A percentile compares a stretch with the other conserved stretches of the same genome.
phyloP scores from a whole-genome alignment of 148 eudicot genomes.

The Salicornia ramosissima region DNA sequence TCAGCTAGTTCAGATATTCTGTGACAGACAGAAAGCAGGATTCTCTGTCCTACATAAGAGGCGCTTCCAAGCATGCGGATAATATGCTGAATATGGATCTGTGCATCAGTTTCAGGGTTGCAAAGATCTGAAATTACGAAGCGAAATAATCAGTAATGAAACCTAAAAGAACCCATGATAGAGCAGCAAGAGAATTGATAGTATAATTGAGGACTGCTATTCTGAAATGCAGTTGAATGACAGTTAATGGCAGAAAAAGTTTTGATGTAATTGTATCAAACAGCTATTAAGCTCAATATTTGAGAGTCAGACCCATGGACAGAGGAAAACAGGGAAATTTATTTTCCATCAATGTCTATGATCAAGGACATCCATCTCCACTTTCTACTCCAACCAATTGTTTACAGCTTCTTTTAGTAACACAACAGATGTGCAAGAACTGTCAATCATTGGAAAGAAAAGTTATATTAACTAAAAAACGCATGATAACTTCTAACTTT shows the following conservation, averaged over 20 bases:
- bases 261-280: not conserved
- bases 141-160: slow-evolving; percentile 4
- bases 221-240: not conserved
- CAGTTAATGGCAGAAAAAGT: not conserved
- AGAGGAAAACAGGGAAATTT: not conserved
- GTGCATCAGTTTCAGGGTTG: slow-evolving; percentile 38
- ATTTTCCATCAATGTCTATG: not conserved
- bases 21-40: slow-evolving; percentile 64
- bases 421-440: not conserved
- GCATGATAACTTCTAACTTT: not conserved
- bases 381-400: not conserved
- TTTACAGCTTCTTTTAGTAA: not conserved
- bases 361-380: slow-evolving; percentile 1
- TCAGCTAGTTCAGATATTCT: slow-evolving; percentile 65
- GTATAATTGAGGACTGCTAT: not conserved
- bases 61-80: slow-evolving; percentile 71
- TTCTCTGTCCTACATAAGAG: slow-evolving; percentile 64
- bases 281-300: not conserved
- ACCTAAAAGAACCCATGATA: not conserved
- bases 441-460: not conserved
- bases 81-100: slow-evolving; percentile 57
- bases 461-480: not conserved
- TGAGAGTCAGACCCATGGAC: not conserved
- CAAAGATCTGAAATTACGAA: slow-evolving; percentile 33
- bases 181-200: not conserved